phyloP scores from a whole-genome alignment of 176 grass and related monocot species.

The Puya raimondii region DNA sequence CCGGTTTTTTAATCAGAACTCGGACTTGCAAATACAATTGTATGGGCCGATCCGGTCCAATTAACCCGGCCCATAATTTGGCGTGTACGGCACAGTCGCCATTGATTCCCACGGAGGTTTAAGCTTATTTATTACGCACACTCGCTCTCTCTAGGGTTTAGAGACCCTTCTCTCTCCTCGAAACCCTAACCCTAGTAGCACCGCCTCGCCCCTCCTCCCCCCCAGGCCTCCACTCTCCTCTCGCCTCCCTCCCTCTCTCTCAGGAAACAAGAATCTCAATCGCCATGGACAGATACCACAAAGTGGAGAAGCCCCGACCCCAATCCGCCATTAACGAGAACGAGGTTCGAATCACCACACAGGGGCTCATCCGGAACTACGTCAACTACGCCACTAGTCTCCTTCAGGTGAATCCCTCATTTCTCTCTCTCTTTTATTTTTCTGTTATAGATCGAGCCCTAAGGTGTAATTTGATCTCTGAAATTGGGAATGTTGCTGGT shows the following conservation, averaged over 20 bases:
- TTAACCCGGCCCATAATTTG: no score
- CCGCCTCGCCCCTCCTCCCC: not conserved
- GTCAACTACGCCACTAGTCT: conserved; percentile 60
- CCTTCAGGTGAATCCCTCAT: conserved; percentile 29
- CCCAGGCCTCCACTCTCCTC: not conserved
- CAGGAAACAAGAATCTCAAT: conserved; percentile 1
- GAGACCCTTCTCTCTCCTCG: conserved; percentile 18
- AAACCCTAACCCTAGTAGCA: conserved; percentile 13
- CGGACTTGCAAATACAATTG: no score
- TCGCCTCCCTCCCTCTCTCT: not conserved
- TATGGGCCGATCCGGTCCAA: no score
- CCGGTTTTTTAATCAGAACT: no score
- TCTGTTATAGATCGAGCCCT: not conserved
- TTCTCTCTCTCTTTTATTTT: not conserved
- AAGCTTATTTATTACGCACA: not conserved
- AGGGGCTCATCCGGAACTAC: conserved; percentile 74
- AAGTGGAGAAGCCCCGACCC: conserved; percentile 85
- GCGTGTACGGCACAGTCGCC: no score
- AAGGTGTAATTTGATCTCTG: not conserved
- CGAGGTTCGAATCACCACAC: conserved; percentile 31
- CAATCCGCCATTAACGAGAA: conserved; percentile 31
- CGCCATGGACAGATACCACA: conserved; percentile 84
- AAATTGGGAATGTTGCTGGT: not conserved
- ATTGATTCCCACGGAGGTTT: conserved; percentile 27
- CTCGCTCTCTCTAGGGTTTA: conserved; percentile 69